These are phyloP conservation scores for Epichloe baconii DNA, from an alignment of 2,329 filamentous ascomycete genomes.

Conservation along the genomic window DNA sequence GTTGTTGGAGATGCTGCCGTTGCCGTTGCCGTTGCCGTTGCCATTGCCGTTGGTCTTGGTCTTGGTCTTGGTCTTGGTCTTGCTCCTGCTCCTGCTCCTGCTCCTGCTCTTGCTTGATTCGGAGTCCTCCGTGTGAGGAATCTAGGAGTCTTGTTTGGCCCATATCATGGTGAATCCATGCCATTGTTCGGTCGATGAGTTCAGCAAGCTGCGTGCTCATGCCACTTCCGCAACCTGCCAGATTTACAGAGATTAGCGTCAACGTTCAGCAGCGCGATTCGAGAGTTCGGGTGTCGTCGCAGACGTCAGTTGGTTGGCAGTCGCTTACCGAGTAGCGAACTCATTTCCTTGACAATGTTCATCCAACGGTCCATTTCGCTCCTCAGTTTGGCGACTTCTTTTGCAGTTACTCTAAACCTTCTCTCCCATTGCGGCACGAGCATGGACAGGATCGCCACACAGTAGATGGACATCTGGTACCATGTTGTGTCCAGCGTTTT, in stretches of 20 bases:
- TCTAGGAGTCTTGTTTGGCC: slow-evolving; percentile 17
- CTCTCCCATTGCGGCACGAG: slow-evolving; percentile 58
- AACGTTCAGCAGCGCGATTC: not conserved
- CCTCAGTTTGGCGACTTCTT: slow-evolving; percentile 46
- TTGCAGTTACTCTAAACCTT: slow-evolving; percentile 42
- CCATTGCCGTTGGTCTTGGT: no score
- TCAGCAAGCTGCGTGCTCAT: slow-evolving; percentile 31
- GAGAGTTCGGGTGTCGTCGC: not conserved
- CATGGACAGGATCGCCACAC: slow-evolving; percentile 60
- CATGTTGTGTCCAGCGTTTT: slow-evolving; percentile 67
- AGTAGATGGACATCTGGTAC: slow-evolving; percentile 60
- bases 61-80: no score
- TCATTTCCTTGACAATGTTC: slow-evolving; percentile 52
- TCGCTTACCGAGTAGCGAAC: slow-evolving; percentile 46
- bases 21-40: not conserved
- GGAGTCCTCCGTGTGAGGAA: slow-evolving; percentile 5
- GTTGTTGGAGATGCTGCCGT: slow-evolving; percentile 12
- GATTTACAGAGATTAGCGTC: slow-evolving; percentile 8
- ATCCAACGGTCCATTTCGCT: slow-evolving; percentile 60
- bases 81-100: no score
- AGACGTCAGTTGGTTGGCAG: not conserved
- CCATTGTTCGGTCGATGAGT: slow-evolving; percentile 38
- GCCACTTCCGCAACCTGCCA: slow-evolving; percentile 29
- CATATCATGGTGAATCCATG: slow-evolving; percentile 40
- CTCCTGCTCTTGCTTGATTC: slow-evolving; percentile 25